These are phyloP conservation scores for Rosa rugosa DNA, from an alignment of 306 rosid species.

Conservation along the genomic window DNA sequence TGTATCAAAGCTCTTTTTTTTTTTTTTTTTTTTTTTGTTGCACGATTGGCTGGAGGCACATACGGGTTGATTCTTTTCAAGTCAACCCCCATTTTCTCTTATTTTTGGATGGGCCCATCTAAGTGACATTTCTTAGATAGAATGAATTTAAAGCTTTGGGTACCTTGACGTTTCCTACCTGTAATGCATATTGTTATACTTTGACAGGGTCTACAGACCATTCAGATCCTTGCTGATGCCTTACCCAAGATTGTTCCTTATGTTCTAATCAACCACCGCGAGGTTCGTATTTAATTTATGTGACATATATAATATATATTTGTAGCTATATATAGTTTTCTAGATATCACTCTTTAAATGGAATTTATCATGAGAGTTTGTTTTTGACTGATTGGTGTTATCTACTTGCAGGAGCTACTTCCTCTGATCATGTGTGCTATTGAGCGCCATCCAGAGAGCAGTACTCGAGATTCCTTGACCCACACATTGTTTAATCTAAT, in stretches of 20 bases:
- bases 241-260: conserved; percentile 98
- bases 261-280: conserved; percentile 97
- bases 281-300: conserved; percentile 49
- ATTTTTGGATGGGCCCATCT: not conserved
- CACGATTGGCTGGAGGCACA: not conserved
- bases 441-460: conserved; percentile 94
- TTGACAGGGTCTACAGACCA: conserved; percentile 78
- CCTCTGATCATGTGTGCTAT: conserved; percentile 97
- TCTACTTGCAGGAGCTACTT: conserved; percentile 79
- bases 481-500: conserved; percentile 95
- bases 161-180: not conserved
- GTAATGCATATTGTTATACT: conserved; percentile 27
- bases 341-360: not conserved
- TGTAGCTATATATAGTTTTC: conserved; percentile 9
- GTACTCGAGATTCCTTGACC: conserved; percentile 93
- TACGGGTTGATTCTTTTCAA: not conserved
- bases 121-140: not conserved
- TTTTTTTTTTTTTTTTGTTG: not conserved
- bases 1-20: not conserved
- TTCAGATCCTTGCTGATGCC: conserved; percentile 93
- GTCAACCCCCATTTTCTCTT: not conserved
- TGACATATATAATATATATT: not conserved
- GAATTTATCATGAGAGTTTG: not conserved
- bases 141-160: not conserved
- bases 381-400: conserved; percentile 19